Percentiles rank a stretch among this genome's conserved stretches.
Evolutionary conservation across 805 yeast species (phyloP).

Genomic region (Wickerhamomyces chaumierensis): DNA sequence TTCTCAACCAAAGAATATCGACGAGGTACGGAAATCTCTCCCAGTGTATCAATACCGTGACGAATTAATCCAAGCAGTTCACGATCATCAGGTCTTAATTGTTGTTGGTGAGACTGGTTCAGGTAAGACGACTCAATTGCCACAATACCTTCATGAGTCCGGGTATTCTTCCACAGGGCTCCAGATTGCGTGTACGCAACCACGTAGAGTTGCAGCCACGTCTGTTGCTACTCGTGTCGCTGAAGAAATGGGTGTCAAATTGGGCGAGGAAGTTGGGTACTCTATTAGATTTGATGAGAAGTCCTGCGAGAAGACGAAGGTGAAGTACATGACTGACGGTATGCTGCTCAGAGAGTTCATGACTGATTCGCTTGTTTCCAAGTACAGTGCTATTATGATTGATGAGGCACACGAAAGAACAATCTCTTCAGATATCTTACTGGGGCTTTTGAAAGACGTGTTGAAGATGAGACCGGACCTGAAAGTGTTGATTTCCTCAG

Average conservation of each 20-base stretch:
- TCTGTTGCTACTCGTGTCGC: conserved; percentile 88
- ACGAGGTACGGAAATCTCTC: conserved; percentile 44
- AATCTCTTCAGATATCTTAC: conserved; percentile 72
- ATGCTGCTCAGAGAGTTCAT: conserved; percentile 80
- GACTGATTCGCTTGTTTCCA: conserved; percentile 55
- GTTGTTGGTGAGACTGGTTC: conserved; percentile 89
- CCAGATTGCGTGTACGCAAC: conserved; percentile 82
- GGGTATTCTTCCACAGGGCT: conserved; percentile 55
- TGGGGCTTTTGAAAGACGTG: conserved; percentile 73
- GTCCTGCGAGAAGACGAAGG: conserved; percentile 48
- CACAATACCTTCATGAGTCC: conserved; percentile 76
- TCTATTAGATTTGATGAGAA: conserved; percentile 79
- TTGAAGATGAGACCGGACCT: conserved; percentile 54
- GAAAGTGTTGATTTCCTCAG: conserved; percentile 76
- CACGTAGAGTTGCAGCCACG: conserved; percentile 90
- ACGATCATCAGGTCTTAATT: conserved; percentile 53
- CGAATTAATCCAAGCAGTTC: conserved; percentile 48
- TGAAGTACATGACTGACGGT: conserved; percentile 95
- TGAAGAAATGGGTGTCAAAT: conserved; percentile 66
- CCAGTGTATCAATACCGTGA: conserved; percentile 65
- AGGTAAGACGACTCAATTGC: conserved; percentile 89
- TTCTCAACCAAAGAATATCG: conserved; percentile 18
- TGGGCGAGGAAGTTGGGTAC: conserved; percentile 89
- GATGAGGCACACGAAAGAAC: conserved; percentile 98
- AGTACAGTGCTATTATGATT: conserved; percentile 76